Evolutionary conservation across 345 rosid species (phyloP), one percentile per base, ranked within the genome.

Genomic region (Laguncularia racemosa): DNA sequence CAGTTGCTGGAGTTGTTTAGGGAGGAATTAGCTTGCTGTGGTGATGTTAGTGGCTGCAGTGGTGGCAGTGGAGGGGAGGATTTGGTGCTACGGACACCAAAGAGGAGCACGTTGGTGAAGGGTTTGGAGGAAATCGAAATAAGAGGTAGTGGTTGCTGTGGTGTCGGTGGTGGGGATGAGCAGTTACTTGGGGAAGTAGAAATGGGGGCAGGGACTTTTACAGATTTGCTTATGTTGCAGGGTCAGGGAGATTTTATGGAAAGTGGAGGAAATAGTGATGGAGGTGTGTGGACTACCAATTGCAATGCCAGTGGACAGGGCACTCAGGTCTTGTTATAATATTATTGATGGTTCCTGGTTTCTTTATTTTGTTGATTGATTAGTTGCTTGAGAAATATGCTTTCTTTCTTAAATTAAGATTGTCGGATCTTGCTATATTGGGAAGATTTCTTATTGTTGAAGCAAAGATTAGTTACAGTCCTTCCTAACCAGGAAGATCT

Each of bases 1-100:
- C 97, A 91, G 75, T 66, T 91, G 61, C 58, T 77, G 51, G 91
- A 82, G 62, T 48, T 91, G 75, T 69, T 78, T 15, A 81, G 70
- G 70, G 68, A 60, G 47, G 79, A 68, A 50, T 21, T 48, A 15
- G 52, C 3, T 23, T 54, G 40, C 17, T 16, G 53, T 38, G 12
- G 16, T 15, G 12, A 52, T 20, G 54, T 3, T 23, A 23, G 23
- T 26, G 54, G 54, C 14, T 28, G 46, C 14, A 73, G 45, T 16
- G 73, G 47, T 12, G 65, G 50, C 0, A 64, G 69, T 3, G 69
- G 55, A 15, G 75, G 73, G 7, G 89, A 73, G 48, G 57, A 61
- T 67, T 66, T 69, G 71, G 71, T 71, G 60, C 66, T 75, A 50
- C 73, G 44, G 46, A 78, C 77, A 14, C 69, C 70, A 51, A 62